Conservation (phyloP, 176 grass and related monocot species). For the Avena eriantha region DNA sequence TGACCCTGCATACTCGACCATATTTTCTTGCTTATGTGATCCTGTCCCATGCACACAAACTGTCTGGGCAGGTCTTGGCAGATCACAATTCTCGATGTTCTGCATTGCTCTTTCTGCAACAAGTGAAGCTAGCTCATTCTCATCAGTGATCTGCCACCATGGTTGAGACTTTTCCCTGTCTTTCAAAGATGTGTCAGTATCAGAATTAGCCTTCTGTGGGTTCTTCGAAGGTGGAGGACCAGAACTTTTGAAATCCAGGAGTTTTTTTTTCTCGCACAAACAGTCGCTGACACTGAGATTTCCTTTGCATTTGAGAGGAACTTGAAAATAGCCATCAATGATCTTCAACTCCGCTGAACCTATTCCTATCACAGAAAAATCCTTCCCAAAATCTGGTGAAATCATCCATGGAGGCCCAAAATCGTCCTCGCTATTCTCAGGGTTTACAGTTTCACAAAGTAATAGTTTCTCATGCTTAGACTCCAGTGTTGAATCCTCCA, state of each 20-base stretch:
- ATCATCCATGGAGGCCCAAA: conserved; percentile 49
- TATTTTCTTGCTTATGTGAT: conserved; percentile 30
- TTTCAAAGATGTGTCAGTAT: conserved; percentile 50
- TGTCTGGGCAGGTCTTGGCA: conserved; percentile 73
- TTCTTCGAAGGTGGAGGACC: conserved; percentile 33
- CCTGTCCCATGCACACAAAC: conserved; percentile 37
- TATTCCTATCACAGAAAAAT: conserved; percentile 38
- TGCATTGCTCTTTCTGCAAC: conserved; percentile 75
- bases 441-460: conserved; percentile 28
- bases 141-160: conserved; percentile 83
- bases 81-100: conserved; percentile 85
- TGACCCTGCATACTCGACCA: conserved; percentile 1
- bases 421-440: conserved; percentile 32
- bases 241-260: conserved; percentile 45
- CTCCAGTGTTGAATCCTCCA: conserved; percentile 36
- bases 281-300: conserved; percentile 38
- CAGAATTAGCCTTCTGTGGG: conserved; percentile 35
- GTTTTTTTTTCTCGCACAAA: conserved; percentile 49
- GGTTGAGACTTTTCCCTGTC: conserved; percentile 56
- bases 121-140: conserved; percentile 78
- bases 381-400: conserved; percentile 53
- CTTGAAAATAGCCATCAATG: conserved; percentile 23
- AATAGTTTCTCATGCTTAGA: conserved; percentile 40
- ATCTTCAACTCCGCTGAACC: conserved; percentile 35
- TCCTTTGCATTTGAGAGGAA: conserved; percentile 39